Percentiles rank a stretch among this genome's conserved stretches.
phyloP scores from a whole-genome alignment of 169 alveolate genomes.

The Cryptosporidium meleagridis region DNA sequence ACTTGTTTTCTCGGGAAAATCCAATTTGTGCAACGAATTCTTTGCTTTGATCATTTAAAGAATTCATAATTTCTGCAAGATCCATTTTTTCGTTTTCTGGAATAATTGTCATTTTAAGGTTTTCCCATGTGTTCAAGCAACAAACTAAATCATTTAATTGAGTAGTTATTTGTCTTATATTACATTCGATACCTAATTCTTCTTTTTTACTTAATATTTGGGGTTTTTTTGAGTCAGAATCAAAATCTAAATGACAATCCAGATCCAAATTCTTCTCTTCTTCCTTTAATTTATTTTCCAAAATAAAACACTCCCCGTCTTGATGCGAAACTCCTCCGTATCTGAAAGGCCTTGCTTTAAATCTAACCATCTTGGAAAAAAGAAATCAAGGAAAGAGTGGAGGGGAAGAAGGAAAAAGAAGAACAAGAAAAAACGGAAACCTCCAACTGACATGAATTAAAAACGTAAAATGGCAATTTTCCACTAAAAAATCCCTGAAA shows the following conservation, averaged over 20 bases:
- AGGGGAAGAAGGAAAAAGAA: too few species aligned
- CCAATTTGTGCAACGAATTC: not conserved
- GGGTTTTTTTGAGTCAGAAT: too few species aligned
- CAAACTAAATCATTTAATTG: not conserved
- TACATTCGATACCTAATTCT: not conserved
- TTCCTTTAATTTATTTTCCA: not conserved
- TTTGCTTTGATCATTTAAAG: not conserved
- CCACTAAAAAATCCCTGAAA: not conserved
- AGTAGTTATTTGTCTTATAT: not conserved
- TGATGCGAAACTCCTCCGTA: not conserved
- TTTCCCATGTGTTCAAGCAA: constrained; percentile 33
- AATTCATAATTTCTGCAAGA: not conserved
- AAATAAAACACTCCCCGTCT: too few species aligned
- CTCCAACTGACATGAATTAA: too few species aligned
- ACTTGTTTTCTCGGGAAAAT: not conserved
- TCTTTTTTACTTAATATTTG: not conserved
- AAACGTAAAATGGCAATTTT: too few species aligned
- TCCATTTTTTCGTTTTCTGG: not conserved
- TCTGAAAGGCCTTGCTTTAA: not conserved
- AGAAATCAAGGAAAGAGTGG: too few species aligned
- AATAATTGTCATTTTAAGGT: not conserved
- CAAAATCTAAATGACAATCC: not conserved
- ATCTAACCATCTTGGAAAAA: not conserved
- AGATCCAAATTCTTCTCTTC: not conserved
- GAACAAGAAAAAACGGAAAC: too few species aligned